Base-by-base conservation (phyloP, 805 yeast species). In the Torulaspora franciscae region DNA sequence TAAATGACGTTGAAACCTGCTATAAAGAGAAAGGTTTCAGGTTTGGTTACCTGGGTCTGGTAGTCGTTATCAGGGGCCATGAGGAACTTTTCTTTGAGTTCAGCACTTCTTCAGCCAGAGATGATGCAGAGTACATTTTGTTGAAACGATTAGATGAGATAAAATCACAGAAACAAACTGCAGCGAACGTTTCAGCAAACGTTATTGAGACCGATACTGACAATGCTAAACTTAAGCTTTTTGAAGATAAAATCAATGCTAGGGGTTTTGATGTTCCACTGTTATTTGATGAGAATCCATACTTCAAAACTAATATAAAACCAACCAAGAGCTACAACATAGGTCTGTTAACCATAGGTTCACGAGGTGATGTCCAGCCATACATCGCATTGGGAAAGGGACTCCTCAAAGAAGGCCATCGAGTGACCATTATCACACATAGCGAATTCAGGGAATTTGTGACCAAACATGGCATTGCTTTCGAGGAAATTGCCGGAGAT, bases 311-410 rank as follows among this genome's bases (percentile, higher is more conserved):
- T 0, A 74, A 67, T 37, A 66, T 79, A 26, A 72, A 69, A 45
- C 85, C 95, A 0, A 59, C 71, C 1, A 72, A 76, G 40, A 65
- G 79, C 2, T 75, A 74, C 54, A 75, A 73, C 24, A 76, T 90
- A 57, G 81, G 85, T 0, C 67, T 88, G 38, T 65, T 91, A 46
- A 91, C 97, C 0, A 91, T 91, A 56, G 98, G 98, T 0, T 88
- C 96, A 0, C 74, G 98, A 47, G 98, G 98, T 27, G 98, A 91
- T 65, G 97, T 91, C 6, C 98, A 91, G 65, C 98, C 98, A 0
- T 91, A 89, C 61, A 84, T 91, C 52, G 91, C 97, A 0, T 66
- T 91, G n/a, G 93, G 87, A 0, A 79, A 80, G 52, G 95, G 90
- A 0, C 69, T 91, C 34, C 64, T 79, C 37, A 71, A 69, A 19